A percentile compares a stretch with the other conserved stretches of the same genome.
Evolutionary conservation across 2,329 filamentous ascomycete species (phyloP).

Genomic region (Scedosporium dehoogii): DNA sequence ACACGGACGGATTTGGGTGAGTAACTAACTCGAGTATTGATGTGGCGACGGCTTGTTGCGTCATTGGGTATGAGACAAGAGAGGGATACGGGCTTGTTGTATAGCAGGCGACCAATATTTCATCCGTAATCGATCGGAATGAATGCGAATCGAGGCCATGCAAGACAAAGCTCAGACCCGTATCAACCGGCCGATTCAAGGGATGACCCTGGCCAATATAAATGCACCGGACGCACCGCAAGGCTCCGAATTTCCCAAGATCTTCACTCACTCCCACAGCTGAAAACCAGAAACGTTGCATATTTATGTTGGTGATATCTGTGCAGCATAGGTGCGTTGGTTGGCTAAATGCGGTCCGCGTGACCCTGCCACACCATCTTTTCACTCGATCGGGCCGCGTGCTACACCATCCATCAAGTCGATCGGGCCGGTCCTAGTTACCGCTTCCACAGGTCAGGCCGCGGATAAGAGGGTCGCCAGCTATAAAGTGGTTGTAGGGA

Average conservation of each 20-base stretch:
- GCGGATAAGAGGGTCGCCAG: background rate
- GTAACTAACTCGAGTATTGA: slow-evolving; percentile 12
- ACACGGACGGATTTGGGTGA: slow-evolving; percentile 8
- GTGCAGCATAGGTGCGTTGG: background rate
- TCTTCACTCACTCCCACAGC: background rate
- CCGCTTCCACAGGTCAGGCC: background rate
- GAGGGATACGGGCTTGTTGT: background rate
- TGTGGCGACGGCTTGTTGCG: slow-evolving; percentile 4
- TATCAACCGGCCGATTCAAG: slow-evolving; percentile 1
- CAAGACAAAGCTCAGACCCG: slow-evolving; percentile 2
- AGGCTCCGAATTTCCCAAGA: background rate
- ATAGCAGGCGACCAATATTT: background rate
- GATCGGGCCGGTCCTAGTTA: background rate
- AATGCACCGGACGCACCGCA: background rate
- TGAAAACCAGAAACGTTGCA: background rate
- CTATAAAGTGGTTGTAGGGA: background rate
- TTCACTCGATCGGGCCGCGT: too few species aligned
- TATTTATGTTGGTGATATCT: background rate
- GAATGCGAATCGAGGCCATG: slow-evolving; percentile 8
- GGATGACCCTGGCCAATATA: slow-evolving; percentile 2
- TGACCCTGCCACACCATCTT: too few species aligned
- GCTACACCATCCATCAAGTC: background rate
- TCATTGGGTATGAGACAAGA: background rate
- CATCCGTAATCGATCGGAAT: too few species aligned
- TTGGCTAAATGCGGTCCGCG: background rate